Evolutionary conservation across 768 basidiomycete species (phyloP).

Genomic region (Xerocomellus amylosporus): DNA sequence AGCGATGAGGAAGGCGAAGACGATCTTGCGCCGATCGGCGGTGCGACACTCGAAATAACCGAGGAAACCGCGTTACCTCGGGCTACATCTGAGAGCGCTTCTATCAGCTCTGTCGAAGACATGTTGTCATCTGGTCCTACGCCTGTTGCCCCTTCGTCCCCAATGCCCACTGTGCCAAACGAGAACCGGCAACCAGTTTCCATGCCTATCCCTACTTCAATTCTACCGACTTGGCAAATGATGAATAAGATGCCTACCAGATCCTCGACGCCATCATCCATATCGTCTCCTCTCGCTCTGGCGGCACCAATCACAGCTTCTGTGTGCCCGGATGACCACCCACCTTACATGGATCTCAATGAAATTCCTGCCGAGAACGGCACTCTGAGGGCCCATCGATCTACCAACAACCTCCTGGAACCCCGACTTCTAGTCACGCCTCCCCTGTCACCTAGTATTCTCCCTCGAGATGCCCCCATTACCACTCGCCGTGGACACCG

Average conservation of each 20-base stretch:
- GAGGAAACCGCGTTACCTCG: slow-evolving; percentile 17
- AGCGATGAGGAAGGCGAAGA: slow-evolving; percentile 44
- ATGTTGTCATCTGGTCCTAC: slow-evolving; percentile 58
- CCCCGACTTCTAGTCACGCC: slow-evolving; percentile 71
- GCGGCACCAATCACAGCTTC: slow-evolving; percentile 82
- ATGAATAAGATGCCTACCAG: slow-evolving; percentile 58
- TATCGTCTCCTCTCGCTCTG: slow-evolving; percentile 82
- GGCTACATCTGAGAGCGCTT: slow-evolving; percentile 13
- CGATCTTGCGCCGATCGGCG: slow-evolving; percentile 35
- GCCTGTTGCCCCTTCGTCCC: slow-evolving; percentile 59
- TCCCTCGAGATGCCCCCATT: slow-evolving; percentile 49
- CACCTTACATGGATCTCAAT: slow-evolving; percentile 67
- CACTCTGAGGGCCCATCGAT: slow-evolving; percentile 62
- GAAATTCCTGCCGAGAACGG: slow-evolving; percentile 39
- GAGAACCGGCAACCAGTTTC: slow-evolving; percentile 29
- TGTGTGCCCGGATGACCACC: slow-evolving; percentile 53
- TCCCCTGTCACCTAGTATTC: slow-evolving; percentile 58
- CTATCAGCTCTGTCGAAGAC: slow-evolving; percentile 25
- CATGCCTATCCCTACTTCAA: slow-evolving; percentile 42
- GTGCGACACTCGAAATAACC: slow-evolving; percentile 21
- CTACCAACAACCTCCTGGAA: slow-evolving; percentile 59
- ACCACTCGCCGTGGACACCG: slow-evolving; percentile 57
- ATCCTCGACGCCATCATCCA: slow-evolving; percentile 85
- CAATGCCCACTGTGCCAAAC: slow-evolving; percentile 22
- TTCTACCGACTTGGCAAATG: slow-evolving; percentile 42